These are phyloP conservation scores for Chamaecyparis obtusa DNA, from an alignment of 75 land plant species.

Conservation along the genomic window DNA sequence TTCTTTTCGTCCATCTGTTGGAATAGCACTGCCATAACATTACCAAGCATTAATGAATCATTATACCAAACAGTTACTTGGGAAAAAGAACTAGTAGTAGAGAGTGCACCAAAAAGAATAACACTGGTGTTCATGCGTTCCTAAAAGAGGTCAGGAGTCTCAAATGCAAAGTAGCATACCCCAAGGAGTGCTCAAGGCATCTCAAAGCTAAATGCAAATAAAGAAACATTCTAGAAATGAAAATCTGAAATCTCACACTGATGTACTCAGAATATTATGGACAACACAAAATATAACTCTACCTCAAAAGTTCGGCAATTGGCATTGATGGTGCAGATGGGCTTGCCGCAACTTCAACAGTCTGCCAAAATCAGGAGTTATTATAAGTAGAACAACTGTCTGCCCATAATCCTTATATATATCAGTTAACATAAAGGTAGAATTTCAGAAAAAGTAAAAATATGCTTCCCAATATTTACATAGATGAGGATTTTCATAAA, in stretches of 20 bases:
- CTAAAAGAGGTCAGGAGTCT: background rate
- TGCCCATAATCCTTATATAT: background rate
- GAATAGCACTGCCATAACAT: constrained; percentile 62
- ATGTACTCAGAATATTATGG: background rate
- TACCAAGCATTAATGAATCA: background rate
- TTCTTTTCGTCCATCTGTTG: constrained; percentile 82
- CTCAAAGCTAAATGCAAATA: background rate
- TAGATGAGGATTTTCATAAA: background rate
- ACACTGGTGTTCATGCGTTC: background rate
- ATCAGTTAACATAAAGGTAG: background rate
- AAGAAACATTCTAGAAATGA: background rate
- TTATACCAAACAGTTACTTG: background rate
- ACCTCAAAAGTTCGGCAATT: constrained; percentile 80
- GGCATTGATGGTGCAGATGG: constrained; percentile 59
- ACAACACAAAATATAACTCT: background rate
- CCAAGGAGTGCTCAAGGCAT: background rate
- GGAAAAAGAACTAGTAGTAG: background rate
- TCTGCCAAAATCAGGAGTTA: constrained; percentile 36
- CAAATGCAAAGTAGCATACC: background rate
- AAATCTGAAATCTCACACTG: background rate
- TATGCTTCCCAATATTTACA: background rate
- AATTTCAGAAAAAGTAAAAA: background rate
- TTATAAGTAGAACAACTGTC: background rate
- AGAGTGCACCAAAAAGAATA: background rate
- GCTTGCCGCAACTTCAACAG: constrained; percentile 67